phyloP scores from a whole-genome alignment of 495 filamentous ascomycete species.

The Hypoxylon crocopeplum region DNA sequence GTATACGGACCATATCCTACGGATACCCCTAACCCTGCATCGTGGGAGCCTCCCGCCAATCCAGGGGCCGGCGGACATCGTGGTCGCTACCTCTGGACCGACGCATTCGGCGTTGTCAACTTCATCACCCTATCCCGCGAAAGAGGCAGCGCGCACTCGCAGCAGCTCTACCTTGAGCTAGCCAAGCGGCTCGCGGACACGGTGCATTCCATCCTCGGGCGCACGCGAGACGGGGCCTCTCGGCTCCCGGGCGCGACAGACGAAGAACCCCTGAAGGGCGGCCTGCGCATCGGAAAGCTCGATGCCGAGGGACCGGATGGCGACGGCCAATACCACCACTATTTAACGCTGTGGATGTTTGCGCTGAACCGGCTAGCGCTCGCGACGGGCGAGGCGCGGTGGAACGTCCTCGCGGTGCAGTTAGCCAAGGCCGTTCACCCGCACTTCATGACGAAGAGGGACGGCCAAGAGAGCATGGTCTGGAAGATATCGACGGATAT shows the following conservation, averaged over 20 bases:
- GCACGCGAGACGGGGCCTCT: conserved; percentile 56
- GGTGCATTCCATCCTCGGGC: conserved; percentile 65
- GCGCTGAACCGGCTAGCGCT: conserved; percentile 65
- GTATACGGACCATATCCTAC: conserved; percentile 53
- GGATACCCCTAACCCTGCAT: conserved; percentile 28
- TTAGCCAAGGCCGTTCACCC: conserved; percentile 67
- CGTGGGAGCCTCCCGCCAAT: conserved; percentile 43
- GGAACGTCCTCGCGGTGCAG: conserved; percentile 62
- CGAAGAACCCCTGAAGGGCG: conserved; percentile 62
- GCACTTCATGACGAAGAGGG: conserved; percentile 57
- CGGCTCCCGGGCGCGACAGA: conserved; percentile 63
- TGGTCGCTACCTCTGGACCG: conserved; percentile 74
- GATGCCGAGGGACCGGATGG: conserved; percentile 59
- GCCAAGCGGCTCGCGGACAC: conserved; percentile 58
- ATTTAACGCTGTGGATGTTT: conserved; percentile 75
- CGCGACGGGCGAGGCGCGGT: conserved; percentile 57
- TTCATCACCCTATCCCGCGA: conserved; percentile 66
- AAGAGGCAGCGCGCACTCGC: conserved; percentile 35
- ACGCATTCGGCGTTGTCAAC: conserved; percentile 73
- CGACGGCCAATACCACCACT: conserved; percentile 74
- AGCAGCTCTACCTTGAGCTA: conserved; percentile 57
- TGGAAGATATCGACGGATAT: conserved; percentile 70
- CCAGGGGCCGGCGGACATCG: conserved; percentile 64
- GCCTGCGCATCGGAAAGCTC: conserved; percentile 68
- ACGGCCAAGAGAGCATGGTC: conserved; percentile 54